Conservation (phyloP, 208 protist genomes). For the Tritrichomonas foetus region DNA sequence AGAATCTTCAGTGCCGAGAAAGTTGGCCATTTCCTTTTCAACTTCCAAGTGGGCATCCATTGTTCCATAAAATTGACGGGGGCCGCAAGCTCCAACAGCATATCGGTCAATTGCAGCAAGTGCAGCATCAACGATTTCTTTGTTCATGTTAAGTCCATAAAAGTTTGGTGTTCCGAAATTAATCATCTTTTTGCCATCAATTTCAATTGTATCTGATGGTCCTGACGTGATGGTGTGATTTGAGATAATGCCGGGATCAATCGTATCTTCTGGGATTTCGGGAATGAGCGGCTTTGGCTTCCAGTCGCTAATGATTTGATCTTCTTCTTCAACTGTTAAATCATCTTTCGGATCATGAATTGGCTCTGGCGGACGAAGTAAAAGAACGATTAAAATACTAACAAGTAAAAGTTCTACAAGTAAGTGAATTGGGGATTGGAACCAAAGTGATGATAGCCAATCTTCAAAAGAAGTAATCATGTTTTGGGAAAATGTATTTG, state of each 20-base stretch:
- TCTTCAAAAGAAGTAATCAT: slow-evolving; percentile 1
- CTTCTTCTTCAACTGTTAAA: neutral
- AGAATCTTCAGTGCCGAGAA: slow-evolving; percentile 40
- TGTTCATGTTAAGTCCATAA: neutral
- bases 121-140: slow-evolving; percentile 18
- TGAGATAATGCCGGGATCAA: neutral
- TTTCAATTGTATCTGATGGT: neutral
- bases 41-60: slow-evolving; percentile 47
- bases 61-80: slow-evolving; percentile 53
- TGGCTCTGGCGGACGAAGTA: neutral
- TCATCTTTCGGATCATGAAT: neutral
- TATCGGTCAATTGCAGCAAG: neutral
- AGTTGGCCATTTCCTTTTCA: slow-evolving; percentile 45
- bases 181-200: neutral
- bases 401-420: neutral
- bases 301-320: slow-evolving; percentile 11
- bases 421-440: neutral
- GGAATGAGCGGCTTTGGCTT: slow-evolving; percentile 26
- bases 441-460: neutral
- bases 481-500: too few relatives aligned
- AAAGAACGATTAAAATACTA: neutral
- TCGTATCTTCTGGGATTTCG: neutral
- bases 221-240: neutral
- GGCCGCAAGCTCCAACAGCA: slow-evolving; percentile 50
- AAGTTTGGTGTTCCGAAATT: slow-evolving; percentile 28